Percentiles rank a stretch among this genome's conserved stretches.
phyloP scores from a whole-genome alignment of 345 rosid genomes.

The Camelina hispida region DNA sequence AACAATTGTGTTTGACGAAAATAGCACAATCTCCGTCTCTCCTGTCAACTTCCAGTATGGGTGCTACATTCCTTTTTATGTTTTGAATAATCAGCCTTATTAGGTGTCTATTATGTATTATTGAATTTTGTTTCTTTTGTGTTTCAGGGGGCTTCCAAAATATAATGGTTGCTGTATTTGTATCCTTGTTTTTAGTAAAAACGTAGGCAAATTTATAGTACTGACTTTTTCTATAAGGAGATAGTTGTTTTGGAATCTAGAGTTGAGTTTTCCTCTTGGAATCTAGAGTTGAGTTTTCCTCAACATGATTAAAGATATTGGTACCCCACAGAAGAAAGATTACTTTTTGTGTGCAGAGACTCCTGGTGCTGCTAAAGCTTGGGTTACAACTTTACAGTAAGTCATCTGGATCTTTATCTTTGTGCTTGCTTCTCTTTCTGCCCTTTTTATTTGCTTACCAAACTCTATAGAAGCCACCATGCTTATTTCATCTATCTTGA shows the following conservation, averaged over 20 bases:
- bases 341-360: slow-evolving; percentile 97
- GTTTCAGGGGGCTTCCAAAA: slow-evolving; percentile 88
- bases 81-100: not conserved
- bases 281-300: slow-evolving; percentile 50
- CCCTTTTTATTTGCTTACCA: not conserved
- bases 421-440: slow-evolving; percentile 9
- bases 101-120: slow-evolving; percentile 7
- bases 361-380: slow-evolving; percentile 97
- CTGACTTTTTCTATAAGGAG: slow-evolving; percentile 3
- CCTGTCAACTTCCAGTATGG: slow-evolving; percentile 98
- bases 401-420: slow-evolving; percentile 42
- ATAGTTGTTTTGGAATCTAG: slow-evolving; percentile 8
- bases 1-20: slow-evolving; percentile 76
- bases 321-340: slow-evolving; percentile 96
- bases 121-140: slow-evolving; percentile 36
- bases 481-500: slow-evolving; percentile 13
- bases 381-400: slow-evolving; percentile 97
- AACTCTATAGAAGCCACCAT: not conserved
- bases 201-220: not conserved
- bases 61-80: slow-evolving; percentile 4
- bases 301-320: slow-evolving; percentile 67
- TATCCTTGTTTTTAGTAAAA: slow-evolving; percentile 59
- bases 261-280: too few species aligned
- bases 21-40: slow-evolving; percentile 83
- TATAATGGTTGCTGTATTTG: slow-evolving; percentile 97